Base-by-base conservation (phyloP, 768 basidiomycete genomes). In the Crucibulum laeve region DNA sequence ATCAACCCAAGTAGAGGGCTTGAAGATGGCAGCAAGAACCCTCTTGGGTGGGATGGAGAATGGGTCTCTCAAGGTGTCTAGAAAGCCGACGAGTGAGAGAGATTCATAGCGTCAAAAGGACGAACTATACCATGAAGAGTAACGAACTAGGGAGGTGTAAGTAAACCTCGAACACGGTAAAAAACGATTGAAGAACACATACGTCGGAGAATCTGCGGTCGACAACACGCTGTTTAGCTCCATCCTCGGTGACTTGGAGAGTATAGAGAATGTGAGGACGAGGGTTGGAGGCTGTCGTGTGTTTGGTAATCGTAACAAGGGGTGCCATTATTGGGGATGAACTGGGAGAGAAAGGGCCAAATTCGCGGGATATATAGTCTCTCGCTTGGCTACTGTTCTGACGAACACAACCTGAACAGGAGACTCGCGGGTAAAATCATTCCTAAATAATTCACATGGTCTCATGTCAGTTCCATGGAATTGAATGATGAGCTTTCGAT, bases 1-100 rank as follows among this genome's bases (percentile, higher is more conserved):
- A 51, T 78, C 73, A 13, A 73, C 61, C 76, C 79, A 79, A 2
- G 73, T 73, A 1, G 70, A 71, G 0, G 76, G 76, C 15, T 76
- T 43, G 51, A 79, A 73, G 1, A 64, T 66, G 6, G 71, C 76
- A n/a, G 60, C 56, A 4, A 79, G 56, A 17, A 71, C 59, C n/a
- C 72, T 70, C 58, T 76, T 78, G 3, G 77, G 73, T 8, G 79
- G 77, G 7, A 80, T 67, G 8, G 53, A 42, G 46, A 61, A 68
- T 0, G 63, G 55, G 46, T 73, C 68, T 34, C 61, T 58, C 21
- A 76, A 55, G n/a, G 60, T 51, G n/a, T 59, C 59, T 57, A 40
- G n/a, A 42, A 22, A 40, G 32, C 10, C 4, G 4, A 18, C 35
- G 40, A 43, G 34, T 33, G 4, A 19, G 33, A 14, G 28, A 37